These are phyloP conservation scores for Rhododendron simsii DNA, from an alignment of 148 eudicot genomes.

Conservation along the genomic window DNA sequence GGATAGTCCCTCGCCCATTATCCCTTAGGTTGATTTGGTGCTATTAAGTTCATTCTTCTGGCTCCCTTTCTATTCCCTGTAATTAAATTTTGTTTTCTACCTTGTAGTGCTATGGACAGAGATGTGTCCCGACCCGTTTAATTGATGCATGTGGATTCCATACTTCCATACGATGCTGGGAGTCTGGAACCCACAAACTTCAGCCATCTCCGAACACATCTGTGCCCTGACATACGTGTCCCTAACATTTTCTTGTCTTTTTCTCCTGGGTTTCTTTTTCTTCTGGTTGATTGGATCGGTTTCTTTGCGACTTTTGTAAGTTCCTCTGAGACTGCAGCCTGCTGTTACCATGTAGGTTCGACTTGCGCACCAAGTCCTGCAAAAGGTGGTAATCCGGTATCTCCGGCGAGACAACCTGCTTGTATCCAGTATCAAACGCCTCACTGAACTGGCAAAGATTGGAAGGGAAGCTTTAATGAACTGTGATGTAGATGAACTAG, in stretches of 20 bases:
- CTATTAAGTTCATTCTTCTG: not conserved
- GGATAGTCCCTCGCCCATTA: not conserved
- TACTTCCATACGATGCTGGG: too few species aligned
- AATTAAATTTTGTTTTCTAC: not conserved
- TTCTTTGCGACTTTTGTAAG: not conserved
- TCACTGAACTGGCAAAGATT: slow-evolving; percentile 76
- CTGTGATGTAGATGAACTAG: slow-evolving; percentile 66
- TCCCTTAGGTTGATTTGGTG: not conserved
- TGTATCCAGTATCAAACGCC: slow-evolving; percentile 92
- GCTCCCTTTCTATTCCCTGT: not conserved
- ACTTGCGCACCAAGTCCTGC: slow-evolving; percentile 88
- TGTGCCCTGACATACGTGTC: not conserved
- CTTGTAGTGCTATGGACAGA: not conserved
- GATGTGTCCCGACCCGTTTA: not conserved
- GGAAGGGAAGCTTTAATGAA: slow-evolving; percentile 96
- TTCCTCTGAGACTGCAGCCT: not conserved
- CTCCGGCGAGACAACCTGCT: slow-evolving; percentile 82
- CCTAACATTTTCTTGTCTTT: not conserved
- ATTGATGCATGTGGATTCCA: not conserved
- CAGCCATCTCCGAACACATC: not conserved
- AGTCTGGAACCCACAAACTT: not conserved
- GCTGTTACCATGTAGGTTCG: slow-evolving; percentile 52
- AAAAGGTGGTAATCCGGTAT: slow-evolving; percentile 87
- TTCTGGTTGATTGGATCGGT: not conserved
- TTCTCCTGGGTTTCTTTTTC: not conserved